Evolutionary conservation across 306 rosid genomes (phyloP).

Genomic region (Hippophae gyantsensis): DNA sequence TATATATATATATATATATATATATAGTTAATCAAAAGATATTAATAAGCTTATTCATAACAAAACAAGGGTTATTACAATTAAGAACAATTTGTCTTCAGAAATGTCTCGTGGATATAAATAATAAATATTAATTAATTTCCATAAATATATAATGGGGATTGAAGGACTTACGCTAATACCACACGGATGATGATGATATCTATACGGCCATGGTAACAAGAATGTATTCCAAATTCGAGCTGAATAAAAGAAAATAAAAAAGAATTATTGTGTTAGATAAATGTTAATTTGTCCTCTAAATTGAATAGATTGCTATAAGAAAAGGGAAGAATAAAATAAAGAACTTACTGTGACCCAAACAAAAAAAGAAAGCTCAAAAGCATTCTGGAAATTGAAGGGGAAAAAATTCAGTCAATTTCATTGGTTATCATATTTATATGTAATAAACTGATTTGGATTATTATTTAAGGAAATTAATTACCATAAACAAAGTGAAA

Average conservation of each 20-base stretch:
- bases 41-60: too few species aligned
- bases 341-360: slow-evolving; percentile 45
- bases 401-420: background rate
- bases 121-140: background rate
- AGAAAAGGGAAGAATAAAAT: background rate
- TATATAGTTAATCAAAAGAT: background rate
- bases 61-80: too few species aligned
- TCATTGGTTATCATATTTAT: background rate
- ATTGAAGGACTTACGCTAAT: slow-evolving; percentile 34
- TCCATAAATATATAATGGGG: too few species aligned
- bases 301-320: background rate
- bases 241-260: slow-evolving; percentile 17
- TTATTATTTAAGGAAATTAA: background rate
- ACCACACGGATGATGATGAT: slow-evolving; percentile 31
- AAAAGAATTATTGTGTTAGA: background rate
- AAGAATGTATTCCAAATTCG: slow-evolving; percentile 43
- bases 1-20: slow-evolving; percentile 9
- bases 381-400: slow-evolving; percentile 36
- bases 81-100: background rate
- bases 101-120: background rate
- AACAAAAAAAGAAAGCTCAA: slow-evolving; percentile 45
- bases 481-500: slow-evolving; percentile 44
- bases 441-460: background rate
- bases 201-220: slow-evolving; percentile 37
- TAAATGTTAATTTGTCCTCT: background rate